Conservation (phyloP, 2,329 filamentous ascomycete species). For the Fusarium fracticaudum region DNA sequence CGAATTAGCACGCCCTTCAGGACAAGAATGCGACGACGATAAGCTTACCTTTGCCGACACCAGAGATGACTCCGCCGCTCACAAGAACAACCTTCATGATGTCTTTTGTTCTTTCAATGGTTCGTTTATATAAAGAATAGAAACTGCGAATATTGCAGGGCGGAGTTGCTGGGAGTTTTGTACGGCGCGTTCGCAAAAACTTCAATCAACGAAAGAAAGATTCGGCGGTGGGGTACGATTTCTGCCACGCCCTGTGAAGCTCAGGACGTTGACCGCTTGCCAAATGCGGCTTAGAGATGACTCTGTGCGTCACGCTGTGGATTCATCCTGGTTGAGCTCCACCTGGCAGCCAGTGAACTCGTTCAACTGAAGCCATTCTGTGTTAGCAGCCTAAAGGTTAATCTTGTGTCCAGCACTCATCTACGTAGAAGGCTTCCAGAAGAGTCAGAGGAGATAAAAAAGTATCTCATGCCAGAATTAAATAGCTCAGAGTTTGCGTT, state of each 20-base stretch:
- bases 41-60: constrained; percentile 31
- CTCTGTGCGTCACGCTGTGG: neutral
- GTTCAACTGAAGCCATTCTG: neutral
- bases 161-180: constrained; percentile 4
- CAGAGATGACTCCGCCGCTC: constrained; percentile 35
- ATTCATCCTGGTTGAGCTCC: neutral
- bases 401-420: neutral
- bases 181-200: constrained; percentile 24
- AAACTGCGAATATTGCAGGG: constrained; percentile 6
- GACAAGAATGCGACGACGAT: neutral
- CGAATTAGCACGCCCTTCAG: constrained; percentile 10
- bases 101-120: neutral
- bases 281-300: neutral
- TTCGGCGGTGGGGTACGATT: constrained; percentile 28
- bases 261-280: neutral
- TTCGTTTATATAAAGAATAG: neutral
- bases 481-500: too few species aligned
- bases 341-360: neutral
- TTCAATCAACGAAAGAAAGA: constrained; percentile 13
- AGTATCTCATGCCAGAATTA: neutral
- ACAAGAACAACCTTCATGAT: constrained; percentile 36
- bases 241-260: constrained; percentile 16
- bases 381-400: neutral
- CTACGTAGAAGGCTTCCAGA: too few species aligned
- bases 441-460: too few species aligned